Percentiles rank a stretch among this genome's conserved stretches.
Conservation (phyloP, 345 rosid genomes). For the Leavenworthia alabamica region DNA sequence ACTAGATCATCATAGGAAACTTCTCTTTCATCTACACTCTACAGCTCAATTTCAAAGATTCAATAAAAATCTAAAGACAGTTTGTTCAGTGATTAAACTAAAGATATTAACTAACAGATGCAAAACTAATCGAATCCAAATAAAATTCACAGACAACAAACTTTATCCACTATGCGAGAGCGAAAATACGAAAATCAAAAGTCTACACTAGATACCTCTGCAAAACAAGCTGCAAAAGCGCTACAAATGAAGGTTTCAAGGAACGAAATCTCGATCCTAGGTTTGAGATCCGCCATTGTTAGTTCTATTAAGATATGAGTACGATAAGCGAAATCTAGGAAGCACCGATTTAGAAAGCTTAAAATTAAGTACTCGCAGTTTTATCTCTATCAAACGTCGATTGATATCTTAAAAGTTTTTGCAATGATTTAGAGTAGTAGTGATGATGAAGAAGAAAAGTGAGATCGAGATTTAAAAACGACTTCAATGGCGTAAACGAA, state of each 20-base stretch:
- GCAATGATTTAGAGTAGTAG: constrained; percentile 11
- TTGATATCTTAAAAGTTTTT: background rate
- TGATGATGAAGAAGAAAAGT: constrained; percentile 23
- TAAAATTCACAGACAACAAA: background rate
- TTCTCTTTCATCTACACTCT: background rate
- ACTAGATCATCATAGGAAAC: background rate
- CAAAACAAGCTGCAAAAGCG: constrained; percentile 98
- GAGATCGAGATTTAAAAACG: constrained; percentile 21
- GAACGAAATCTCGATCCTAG: constrained; percentile 68
- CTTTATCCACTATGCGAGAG: background rate
- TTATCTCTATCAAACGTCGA: background rate
- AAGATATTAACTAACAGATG: constrained; percentile 2
- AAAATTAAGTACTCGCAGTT: background rate
- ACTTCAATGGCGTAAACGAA: constrained; percentile 28
- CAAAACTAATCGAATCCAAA: background rate
- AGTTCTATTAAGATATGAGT: background rate
- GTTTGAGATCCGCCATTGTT: constrained; percentile 55
- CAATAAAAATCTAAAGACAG: background rate
- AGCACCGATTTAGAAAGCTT: constrained; percentile 24
- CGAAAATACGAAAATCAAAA: background rate
- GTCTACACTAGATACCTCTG: constrained; percentile 53
- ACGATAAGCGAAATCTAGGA: constrained; percentile 8
- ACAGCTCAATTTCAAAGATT: background rate
- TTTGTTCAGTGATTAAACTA: background rate
- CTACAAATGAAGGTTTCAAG: constrained; percentile 77